Evolutionary conservation across 306 rosid genomes (phyloP).

Genomic region (Cajanus cajan): DNA sequence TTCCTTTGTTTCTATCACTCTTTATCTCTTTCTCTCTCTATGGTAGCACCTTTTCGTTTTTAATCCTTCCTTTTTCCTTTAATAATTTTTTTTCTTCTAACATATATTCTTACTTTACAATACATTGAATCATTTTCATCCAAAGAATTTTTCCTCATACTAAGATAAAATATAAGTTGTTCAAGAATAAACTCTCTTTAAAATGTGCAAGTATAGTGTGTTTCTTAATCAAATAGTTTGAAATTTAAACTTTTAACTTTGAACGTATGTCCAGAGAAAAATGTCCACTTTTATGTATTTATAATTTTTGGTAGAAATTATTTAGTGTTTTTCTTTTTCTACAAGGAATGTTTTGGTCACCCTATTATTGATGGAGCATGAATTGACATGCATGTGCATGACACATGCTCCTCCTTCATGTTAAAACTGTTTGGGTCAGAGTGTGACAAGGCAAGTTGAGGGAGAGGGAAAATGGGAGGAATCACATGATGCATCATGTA

Average conservation of each 20-base stretch:
- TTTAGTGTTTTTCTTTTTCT: neutral
- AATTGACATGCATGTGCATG: constrained; percentile 47
- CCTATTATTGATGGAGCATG: constrained; percentile 29
- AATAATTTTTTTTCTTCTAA: too few species aligned
- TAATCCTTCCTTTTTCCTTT: neutral
- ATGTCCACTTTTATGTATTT: too few species aligned
- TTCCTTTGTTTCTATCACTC: neutral
- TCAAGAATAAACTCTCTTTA: too few species aligned
- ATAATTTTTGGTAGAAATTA: too few species aligned
- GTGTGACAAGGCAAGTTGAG: constrained; percentile 32
- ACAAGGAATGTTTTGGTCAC: constrained; percentile 5
- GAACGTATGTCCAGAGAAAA: too few species aligned
- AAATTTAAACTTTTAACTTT: too few species aligned
- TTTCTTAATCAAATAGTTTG: too few species aligned
- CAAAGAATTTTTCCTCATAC: too few species aligned
- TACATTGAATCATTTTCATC: too few species aligned
- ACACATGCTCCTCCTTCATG: constrained; percentile 42
- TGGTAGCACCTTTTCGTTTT: neutral
- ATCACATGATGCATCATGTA: constrained; percentile 30
- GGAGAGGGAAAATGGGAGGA: constrained; percentile 12
- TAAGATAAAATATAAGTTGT: too few species aligned
- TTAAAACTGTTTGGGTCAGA: constrained; percentile 36
- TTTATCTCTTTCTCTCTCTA: neutral
- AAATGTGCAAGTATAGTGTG: too few species aligned
- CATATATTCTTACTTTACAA: too few species aligned